Percentiles rank a stretch among this genome's conserved stretches.
phyloP scores from a whole-genome alignment of 352 stramenopile species.

The Phytopythium sindhum region DNA sequence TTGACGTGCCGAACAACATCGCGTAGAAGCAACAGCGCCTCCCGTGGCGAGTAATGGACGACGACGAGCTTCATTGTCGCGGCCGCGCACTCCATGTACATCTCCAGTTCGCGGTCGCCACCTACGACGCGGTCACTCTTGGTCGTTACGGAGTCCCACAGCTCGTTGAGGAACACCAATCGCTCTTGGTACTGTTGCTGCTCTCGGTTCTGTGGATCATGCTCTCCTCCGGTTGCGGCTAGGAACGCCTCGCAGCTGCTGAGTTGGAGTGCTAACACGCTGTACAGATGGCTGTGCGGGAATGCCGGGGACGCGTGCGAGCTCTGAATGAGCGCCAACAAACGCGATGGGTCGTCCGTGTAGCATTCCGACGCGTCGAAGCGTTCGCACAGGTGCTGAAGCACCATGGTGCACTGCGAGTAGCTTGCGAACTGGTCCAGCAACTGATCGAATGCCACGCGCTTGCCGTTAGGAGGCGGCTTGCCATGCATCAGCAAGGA shows the following conservation, averaged over 20 bases:
- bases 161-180: constrained; percentile 81
- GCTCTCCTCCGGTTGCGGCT: background rate
- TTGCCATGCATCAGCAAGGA: constrained; percentile 8
- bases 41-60: constrained; percentile 74
- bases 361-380: constrained; percentile 66
- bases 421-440: constrained; percentile 83
- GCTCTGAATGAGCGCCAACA: constrained; percentile 70
- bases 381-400: constrained; percentile 80
- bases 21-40: constrained; percentile 82
- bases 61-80: constrained; percentile 86
- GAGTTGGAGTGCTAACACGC: constrained; percentile 59
- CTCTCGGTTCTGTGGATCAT: background rate
- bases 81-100: constrained; percentile 82
- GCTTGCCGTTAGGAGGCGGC: constrained; percentile 12
- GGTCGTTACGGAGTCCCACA: constrained; percentile 77
- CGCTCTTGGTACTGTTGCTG: constrained; percentile 6
- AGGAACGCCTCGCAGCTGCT: constrained; percentile 17
- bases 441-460: constrained; percentile 57
- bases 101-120: constrained; percentile 39
- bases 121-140: constrained; percentile 17
- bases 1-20: constrained; percentile 86
- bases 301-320: constrained; percentile 36
- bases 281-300: constrained; percentile 71
- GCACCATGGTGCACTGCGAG: constrained; percentile 85
- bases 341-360: constrained; percentile 37